Conservation (phyloP, 495 filamentous ascomycete species). For the Penicillium manginii region DNA sequence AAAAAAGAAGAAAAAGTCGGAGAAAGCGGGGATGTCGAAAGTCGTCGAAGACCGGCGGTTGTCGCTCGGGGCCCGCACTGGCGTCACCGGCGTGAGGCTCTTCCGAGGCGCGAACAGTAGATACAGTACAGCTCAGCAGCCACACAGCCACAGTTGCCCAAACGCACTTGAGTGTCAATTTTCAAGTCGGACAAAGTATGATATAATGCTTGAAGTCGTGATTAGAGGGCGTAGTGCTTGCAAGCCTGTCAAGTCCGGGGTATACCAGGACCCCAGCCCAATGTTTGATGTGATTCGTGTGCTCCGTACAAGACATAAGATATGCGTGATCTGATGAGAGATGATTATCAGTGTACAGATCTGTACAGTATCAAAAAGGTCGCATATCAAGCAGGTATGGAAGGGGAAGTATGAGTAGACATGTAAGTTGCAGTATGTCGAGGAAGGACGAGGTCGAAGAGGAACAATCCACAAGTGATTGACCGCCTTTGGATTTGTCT, state of each 20-base stretch:
- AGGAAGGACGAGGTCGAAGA: background rate
- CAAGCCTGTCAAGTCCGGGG: background rate
- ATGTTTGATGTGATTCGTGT: background rate
- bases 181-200: background rate
- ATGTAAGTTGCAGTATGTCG: no score
- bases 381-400: no score
- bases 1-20: background rate
- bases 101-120: background rate
- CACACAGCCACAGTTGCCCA: background rate
- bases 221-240: background rate
- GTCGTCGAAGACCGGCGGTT: background rate
- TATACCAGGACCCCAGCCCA: background rate
- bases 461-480: background rate
- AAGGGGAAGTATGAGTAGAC: no score
- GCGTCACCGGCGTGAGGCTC: conserved; percentile 2
- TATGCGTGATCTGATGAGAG: background rate
- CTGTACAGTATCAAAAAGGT: background rate
- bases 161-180: no score
- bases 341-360: background rate
- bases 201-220: background rate
- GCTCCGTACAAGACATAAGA: background rate
- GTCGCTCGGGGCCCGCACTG: conserved; percentile 1
- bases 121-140: background rate
- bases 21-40: conserved; percentile 1
- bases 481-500: conserved; percentile 6